Conservation (phyloP, 495 filamentous ascomycete species). For the Amniculicola lignicola region DNA sequence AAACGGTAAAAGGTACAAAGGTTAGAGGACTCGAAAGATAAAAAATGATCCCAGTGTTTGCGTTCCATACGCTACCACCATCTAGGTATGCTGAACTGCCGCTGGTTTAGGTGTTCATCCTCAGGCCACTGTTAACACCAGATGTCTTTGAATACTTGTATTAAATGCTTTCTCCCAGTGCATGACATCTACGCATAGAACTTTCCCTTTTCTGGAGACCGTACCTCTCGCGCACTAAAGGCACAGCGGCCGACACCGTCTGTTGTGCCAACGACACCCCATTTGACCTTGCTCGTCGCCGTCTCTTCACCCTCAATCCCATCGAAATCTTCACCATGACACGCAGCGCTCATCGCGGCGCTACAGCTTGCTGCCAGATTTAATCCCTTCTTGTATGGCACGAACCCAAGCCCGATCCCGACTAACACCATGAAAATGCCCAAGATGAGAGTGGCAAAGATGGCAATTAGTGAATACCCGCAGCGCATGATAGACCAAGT, state of each 20-base stretch:
- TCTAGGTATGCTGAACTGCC: too few relatives aligned
- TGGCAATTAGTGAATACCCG: conserved; percentile 8
- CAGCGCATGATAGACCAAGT: neutral
- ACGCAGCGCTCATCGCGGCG: conserved; percentile 16
- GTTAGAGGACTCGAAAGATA: too few relatives aligned
- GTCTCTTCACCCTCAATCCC: neutral
- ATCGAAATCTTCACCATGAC: conserved; percentile 4
- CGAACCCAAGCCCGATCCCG: neutral
- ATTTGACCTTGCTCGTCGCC: conserved; percentile 3
- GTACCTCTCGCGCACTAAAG: neutral
- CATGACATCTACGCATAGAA: neutral
- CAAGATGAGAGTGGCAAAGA: conserved; percentile 1
- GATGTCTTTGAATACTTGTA: too few relatives aligned
- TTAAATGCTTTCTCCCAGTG: too few relatives aligned
- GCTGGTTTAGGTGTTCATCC: too few relatives aligned
- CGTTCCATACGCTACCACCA: too few relatives aligned
- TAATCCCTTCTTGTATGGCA: conserved; percentile 3
- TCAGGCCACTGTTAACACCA: too few relatives aligned
- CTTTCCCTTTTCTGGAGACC: neutral
- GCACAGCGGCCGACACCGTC: neutral
- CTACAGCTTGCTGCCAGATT: conserved; percentile 11
- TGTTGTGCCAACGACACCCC: conserved; percentile 21
- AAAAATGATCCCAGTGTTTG: too few relatives aligned
- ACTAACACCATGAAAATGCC: neutral
- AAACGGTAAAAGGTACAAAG: too few relatives aligned